Conservation (phyloP, 208 protist species). For the Wallacemonas sp. region DNA sequence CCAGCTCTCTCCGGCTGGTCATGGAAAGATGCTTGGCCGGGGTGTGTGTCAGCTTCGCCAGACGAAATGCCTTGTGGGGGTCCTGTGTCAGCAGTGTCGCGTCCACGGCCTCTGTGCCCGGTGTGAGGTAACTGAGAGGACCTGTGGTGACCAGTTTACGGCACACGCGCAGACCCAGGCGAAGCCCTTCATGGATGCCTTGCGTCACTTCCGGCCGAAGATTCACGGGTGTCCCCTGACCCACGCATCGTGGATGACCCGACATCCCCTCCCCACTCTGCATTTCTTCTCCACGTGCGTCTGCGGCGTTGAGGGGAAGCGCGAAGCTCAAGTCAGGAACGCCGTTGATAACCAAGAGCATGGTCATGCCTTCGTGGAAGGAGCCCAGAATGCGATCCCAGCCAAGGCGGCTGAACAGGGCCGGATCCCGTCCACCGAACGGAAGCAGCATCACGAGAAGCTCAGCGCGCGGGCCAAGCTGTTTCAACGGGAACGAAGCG, state of each 20-base stretch:
- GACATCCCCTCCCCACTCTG: not conserved
- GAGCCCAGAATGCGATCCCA: conserved; percentile 64
- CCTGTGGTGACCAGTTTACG: conserved; percentile 34
- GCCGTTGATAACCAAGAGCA: conserved; percentile 59
- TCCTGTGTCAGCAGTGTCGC: conserved; percentile 48
- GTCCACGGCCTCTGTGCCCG: conserved; percentile 60
- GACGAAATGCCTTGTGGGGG: conserved; percentile 45
- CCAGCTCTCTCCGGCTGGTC: conserved; percentile 29
- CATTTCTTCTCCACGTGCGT: not conserved
- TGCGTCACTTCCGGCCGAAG: conserved; percentile 14
- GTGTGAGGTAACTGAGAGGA: conserved; percentile 42
- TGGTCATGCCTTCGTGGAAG: conserved; percentile 50
- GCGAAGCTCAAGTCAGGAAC: conserved; percentile 22
- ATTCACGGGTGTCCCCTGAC: not conserved
- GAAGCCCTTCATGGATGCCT: conserved; percentile 37
- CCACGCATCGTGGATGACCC: conserved; percentile 11
- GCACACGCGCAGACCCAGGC: conserved; percentile 47
- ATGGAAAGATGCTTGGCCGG: conserved; percentile 42
- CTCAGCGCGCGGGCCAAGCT: conserved; percentile 34
- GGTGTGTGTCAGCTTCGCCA: conserved; percentile 58
- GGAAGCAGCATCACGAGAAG: conserved; percentile 58
- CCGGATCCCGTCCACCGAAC: conserved; percentile 59
- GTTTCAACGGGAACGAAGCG: conserved; percentile 33
- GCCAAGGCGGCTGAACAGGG: conserved; percentile 44
- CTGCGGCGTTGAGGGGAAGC: not conserved